Evolutionary conservation across 208 protist genomes (phyloP), one percentile per base, ranked within the genome.

Genomic region (Vickermania ingenoplastis): DNA sequence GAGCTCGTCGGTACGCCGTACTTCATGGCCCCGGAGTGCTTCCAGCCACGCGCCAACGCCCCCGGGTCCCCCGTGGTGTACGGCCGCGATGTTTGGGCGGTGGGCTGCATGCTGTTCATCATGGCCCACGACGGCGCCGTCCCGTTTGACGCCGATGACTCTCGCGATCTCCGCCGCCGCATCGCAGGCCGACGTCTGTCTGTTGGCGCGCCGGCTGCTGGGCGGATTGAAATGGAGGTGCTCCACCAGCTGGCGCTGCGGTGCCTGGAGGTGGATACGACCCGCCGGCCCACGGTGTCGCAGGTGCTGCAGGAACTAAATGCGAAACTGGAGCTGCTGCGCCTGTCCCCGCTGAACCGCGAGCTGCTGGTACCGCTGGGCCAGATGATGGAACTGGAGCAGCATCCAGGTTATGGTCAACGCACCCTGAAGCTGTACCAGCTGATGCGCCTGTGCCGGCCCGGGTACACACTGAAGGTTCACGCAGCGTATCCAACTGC

Each of bases 1-100:
- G 7, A 17, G 11, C 11, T 7, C 11, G 36, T 83, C 21, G 77
- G 77, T 14, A 86, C 77, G 31, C 36, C 76, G 1, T 77, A 50
- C 1, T 83, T 79, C 60, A 83, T 83, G 77, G 54, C 69, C 23
- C 78, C 78, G 13, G 78, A 85, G 60, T 50, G 30, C 36, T 45
- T n/a, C 36, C n/a, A n/a, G n/a, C n/a, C n/a, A n/a, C n/a, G n/a
- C n/a, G n/a, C n/a, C n/a, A n/a, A n/a, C n/a, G n/a, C n/a, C n/a
- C n/a, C n/a, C n/a, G n/a, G n/a, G 36, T 7, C 36, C 11, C 7
- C 36, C 11, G 7, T 45, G 7, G 36, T 45, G 36, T 55, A 48
- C 29, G 58, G 53, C 13, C 67, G 70, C 30, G 71, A 77, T 58
- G 62, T 77, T 27, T 77, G 71, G 71, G 63, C 63, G 25, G 65